Evolutionary conservation across 305 asterid species (phyloP).

Genomic region (Fraxinus angustifolia): DNA sequence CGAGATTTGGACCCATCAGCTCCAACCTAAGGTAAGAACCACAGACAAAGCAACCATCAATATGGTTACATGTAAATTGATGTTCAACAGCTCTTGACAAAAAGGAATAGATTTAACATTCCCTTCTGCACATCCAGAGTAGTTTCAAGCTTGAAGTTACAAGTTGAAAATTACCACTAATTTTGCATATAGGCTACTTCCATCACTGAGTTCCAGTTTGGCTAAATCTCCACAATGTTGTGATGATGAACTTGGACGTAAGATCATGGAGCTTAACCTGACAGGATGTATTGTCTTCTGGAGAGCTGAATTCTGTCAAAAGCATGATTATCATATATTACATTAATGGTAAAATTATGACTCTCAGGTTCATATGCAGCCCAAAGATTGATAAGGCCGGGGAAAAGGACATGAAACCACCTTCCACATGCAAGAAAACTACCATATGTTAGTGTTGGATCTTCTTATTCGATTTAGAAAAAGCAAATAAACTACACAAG

Average conservation of each 20-base stretch:
- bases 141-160: not conserved
- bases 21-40: constrained; percentile 60
- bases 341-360: not conserved
- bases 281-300: constrained; percentile 63
- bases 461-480: not conserved
- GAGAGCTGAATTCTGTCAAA: constrained; percentile 51
- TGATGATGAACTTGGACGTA: constrained; percentile 45
- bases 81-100: not conserved
- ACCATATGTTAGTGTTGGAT: not conserved
- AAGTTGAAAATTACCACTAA: constrained; percentile 60
- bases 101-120: constrained; percentile 7
- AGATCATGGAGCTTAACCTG: constrained; percentile 66
- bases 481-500: not conserved
- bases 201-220: constrained; percentile 70
- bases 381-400: not conserved
- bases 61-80: not conserved
- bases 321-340: not conserved
- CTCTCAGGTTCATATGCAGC: not conserved
- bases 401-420: not conserved
- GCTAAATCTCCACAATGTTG: constrained; percentile 51
- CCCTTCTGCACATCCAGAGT: constrained; percentile 9
- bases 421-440: not conserved
- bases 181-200: constrained; percentile 67
- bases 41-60: constrained; percentile 12
- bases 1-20: constrained; percentile 94